Conservation (phyloP, 345 rosid genomes). For the Eucalyptus polybractea region DNA sequence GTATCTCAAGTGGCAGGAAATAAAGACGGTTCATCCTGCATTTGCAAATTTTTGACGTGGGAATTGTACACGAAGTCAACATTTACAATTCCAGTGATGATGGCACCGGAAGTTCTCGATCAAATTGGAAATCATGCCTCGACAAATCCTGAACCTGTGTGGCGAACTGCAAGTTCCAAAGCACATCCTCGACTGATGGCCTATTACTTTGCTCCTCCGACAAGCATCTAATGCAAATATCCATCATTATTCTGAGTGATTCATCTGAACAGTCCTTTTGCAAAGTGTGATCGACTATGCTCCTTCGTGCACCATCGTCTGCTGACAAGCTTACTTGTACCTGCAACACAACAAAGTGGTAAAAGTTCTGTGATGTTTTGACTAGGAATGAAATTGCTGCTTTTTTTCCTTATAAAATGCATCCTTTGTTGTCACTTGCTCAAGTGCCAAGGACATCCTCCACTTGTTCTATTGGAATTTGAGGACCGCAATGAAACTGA, state of each 20-base stretch:
- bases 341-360: slow-evolving; percentile 7
- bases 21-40: not conserved
- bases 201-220: slow-evolving; percentile 13
- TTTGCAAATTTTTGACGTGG: not conserved
- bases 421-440: not conserved
- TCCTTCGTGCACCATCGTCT: slow-evolving; percentile 23
- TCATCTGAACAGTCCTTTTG: slow-evolving; percentile 38
- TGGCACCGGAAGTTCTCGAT: not conserved
- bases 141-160: slow-evolving; percentile 33
- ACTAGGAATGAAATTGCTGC: not conserved
- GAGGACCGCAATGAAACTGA: not conserved
- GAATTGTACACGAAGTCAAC: not conserved
- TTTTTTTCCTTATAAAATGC: not conserved
- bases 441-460: not conserved
- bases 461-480: not conserved
- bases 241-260: slow-evolving; percentile 37
- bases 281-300: slow-evolving; percentile 32
- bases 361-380: not conserved
- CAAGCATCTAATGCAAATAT: slow-evolving; percentile 30
- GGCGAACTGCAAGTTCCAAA: slow-evolving; percentile 61
- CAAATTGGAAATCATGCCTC: not conserved
- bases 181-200: slow-evolving; percentile 47
- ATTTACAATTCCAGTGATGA: not conserved
- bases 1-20: not conserved
- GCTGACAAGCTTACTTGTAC: slow-evolving; percentile 21